A percentile compares a stretch with the other conserved stretches of the same genome.
phyloP scores from a whole-genome alignment of 768 basidiomycete species.

The Tricholoma sp. region DNA sequence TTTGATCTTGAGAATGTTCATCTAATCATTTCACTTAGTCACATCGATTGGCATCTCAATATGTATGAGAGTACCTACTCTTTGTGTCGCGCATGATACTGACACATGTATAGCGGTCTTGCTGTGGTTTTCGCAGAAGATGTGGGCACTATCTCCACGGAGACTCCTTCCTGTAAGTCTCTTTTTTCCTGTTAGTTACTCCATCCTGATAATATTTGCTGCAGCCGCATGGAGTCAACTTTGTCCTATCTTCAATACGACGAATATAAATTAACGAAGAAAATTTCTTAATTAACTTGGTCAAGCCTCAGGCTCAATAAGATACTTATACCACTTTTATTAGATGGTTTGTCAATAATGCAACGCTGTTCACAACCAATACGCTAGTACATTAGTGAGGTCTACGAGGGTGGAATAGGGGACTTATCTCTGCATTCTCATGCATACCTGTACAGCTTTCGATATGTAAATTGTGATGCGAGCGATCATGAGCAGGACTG shows the following conservation, averaged over 20 bases:
- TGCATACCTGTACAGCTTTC: too few relatives aligned
- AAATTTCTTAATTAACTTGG: too few relatives aligned
- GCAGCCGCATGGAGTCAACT: not conserved
- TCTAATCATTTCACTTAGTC: conserved; percentile 9
- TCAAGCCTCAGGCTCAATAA: too few relatives aligned
- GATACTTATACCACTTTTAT: too few relatives aligned
- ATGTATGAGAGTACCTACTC: conserved; percentile 8
- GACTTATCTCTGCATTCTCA: too few relatives aligned
- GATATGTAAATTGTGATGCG: too few relatives aligned
- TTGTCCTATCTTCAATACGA: not conserved
- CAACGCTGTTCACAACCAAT: too few relatives aligned
- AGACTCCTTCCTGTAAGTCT: not conserved
- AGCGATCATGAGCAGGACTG: too few relatives aligned
- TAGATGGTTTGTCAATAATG: too few relatives aligned
- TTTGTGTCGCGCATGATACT: not conserved
- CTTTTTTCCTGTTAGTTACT: not conserved
- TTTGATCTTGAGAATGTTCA: not conserved
- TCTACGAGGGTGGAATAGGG: too few relatives aligned
- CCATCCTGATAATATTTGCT: not conserved
- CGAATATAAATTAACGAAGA: too few relatives aligned
- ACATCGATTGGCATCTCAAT: conserved; percentile 34
- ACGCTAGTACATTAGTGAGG: too few relatives aligned
- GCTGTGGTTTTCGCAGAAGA: conserved; percentile 18
- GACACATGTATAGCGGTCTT: conserved; percentile 7
- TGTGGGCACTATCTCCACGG: not conserved